Evolutionary conservation across 148 eudicot species (phyloP).

Genomic region (Silene uniflora): DNA sequence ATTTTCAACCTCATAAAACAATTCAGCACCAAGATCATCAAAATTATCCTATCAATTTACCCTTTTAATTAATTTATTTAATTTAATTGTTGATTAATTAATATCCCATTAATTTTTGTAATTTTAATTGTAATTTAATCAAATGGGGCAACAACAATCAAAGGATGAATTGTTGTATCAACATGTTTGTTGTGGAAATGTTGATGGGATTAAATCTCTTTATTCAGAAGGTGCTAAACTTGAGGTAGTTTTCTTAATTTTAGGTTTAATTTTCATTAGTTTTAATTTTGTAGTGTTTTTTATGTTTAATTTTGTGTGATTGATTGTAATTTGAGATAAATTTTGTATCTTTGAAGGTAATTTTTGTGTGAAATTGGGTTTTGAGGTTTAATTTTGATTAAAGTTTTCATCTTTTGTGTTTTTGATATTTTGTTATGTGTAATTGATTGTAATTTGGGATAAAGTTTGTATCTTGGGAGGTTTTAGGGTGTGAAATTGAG

Average conservation of each 20-base stretch:
- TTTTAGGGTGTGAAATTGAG: not conserved
- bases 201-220: conserved; percentile 74
- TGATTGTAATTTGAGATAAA: conserved; percentile 3
- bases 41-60: not conserved
- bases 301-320: not conserved
- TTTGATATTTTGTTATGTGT: not conserved
- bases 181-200: conserved; percentile 63
- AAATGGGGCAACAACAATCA: conserved; percentile 85
- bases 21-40: not conserved
- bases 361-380: not conserved
- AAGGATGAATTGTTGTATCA: conserved; percentile 80
- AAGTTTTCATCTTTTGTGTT: not conserved
- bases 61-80: not conserved
- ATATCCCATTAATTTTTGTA: not conserved
- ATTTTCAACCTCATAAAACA: conserved; percentile 1
- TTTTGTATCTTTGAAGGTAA: not conserved
- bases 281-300: not conserved
- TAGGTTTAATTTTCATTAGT: not conserved
- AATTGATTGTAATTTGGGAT: not conserved
- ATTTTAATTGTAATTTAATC: not conserved
- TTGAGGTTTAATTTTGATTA: not conserved
- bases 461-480: not conserved
- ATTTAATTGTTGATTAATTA: not conserved
- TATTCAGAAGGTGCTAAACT: conserved; percentile 73
- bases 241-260: conserved; percentile 46